Percentiles rank a stretch among this genome's conserved stretches.
phyloP scores from a whole-genome alignment of 257 asterid species.

The Avicennia marina region DNA sequence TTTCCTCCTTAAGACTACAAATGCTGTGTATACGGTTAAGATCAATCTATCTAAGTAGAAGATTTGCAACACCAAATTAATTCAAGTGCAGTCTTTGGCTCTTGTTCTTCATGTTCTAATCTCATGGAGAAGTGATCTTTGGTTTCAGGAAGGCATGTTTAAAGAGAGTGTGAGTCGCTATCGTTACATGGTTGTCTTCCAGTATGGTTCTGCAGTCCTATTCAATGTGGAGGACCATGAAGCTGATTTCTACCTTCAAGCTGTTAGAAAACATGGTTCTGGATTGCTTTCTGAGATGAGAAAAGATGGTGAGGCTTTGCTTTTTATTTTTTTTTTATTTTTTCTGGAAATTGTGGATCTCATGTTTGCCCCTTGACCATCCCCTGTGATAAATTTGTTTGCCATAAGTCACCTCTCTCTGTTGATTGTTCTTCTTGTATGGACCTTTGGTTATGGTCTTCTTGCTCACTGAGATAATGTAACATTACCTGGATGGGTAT shows the following conservation, averaged over 20 bases:
- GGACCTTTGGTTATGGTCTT: too few species aligned
- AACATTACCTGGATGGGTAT: too few species aligned
- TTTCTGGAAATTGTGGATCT: not conserved
- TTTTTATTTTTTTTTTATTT: not conserved
- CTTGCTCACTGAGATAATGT: too few species aligned
- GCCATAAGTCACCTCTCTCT: not conserved
- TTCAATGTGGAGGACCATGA: constrained; percentile 90
- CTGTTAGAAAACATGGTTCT: constrained; percentile 69
- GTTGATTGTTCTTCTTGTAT: too few species aligned
- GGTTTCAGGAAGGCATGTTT: constrained; percentile 41
- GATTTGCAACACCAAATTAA: not conserved
- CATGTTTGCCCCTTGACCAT: not conserved
- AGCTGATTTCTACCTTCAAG: constrained; percentile 64
- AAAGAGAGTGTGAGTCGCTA: constrained; percentile 35
- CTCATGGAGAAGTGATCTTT: constrained; percentile 18
- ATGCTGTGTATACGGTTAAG: too few species aligned
- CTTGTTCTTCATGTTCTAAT: constrained; percentile 4
- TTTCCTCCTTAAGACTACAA: too few species aligned
- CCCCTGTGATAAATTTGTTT: not conserved
- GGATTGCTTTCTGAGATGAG: constrained; percentile 86
- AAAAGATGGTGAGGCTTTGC: constrained; percentile 68
- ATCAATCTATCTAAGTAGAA: too few species aligned
- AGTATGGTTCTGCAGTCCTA: constrained; percentile 84
- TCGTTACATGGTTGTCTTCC: constrained; percentile 82
- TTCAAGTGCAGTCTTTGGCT: not conserved